Percentiles rank a stretch among this genome's conserved stretches.
phyloP scores from a whole-genome alignment of 1,284 basidiomycete species.

The Tremellales sp. region DNA sequence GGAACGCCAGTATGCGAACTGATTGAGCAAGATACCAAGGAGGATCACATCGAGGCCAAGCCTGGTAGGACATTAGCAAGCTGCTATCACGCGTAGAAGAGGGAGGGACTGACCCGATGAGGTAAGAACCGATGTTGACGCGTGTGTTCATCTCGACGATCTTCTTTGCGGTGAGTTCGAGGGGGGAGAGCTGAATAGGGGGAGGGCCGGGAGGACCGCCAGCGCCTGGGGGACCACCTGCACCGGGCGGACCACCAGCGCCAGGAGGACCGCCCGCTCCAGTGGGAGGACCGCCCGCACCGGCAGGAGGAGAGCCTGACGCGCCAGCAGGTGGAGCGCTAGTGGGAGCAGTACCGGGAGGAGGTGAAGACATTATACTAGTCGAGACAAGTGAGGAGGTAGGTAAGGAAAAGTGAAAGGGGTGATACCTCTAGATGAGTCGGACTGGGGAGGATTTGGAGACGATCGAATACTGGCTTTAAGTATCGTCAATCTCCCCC shows the following conservation, averaged over 20 bases:
- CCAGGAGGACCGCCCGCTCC: neutral
- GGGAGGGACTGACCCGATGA: neutral
- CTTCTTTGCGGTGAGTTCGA: neutral
- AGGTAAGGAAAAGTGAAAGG: no score
- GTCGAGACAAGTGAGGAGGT: no score
- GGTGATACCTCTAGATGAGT: no score
- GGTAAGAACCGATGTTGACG: neutral
- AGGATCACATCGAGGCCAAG: neutral
- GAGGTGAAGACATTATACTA: no score
- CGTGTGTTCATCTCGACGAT: neutral
- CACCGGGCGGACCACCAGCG: neutral
- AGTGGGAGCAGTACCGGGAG: neutral
- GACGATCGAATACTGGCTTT: no score
- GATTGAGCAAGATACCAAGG: neutral
- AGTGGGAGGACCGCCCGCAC: neutral
- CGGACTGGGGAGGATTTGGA: no score
- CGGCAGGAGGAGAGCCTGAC: no score
- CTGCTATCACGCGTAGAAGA: neutral
- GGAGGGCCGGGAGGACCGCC: neutral
- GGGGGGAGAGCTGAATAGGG: neutral
- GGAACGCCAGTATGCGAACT: neutral
- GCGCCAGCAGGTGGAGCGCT: neutral
- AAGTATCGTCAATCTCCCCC: no score
- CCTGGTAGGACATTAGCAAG: neutral
- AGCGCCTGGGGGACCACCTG: neutral